These are phyloP conservation scores for Cutaneotrichosporon sp. DNA, from an alignment of 1,284 basidiomycete genomes.

Conservation along the genomic window DNA sequence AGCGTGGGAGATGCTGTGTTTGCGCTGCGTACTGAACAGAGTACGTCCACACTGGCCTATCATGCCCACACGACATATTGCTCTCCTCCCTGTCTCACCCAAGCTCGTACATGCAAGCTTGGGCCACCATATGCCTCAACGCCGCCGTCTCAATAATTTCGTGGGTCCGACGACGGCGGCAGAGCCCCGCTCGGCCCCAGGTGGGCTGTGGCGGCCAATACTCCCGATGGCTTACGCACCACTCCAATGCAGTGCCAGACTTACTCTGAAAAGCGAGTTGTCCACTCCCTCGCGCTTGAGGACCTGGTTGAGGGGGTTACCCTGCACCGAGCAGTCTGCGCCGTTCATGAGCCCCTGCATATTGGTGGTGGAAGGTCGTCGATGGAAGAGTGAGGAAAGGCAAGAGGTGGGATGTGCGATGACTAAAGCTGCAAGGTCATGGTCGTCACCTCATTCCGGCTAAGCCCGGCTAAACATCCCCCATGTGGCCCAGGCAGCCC, in stretches of 20 bases:
- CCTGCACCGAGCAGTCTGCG: slow-evolving; percentile 77
- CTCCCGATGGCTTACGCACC: background rate
- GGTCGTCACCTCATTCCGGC: too few species aligned
- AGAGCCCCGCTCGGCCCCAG: background rate
- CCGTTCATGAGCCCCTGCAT: slow-evolving; percentile 69
- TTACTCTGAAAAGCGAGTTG: slow-evolving; percentile 59
- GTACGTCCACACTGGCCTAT: background rate
- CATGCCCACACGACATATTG: too few species aligned
- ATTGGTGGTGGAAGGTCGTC: background rate
- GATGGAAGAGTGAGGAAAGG: too few species aligned
- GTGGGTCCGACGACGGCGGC: background rate
- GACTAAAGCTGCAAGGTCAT: too few species aligned
- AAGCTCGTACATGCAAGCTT: too few species aligned
- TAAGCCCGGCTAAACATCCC: too few species aligned
- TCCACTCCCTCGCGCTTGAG: slow-evolving; percentile 89
- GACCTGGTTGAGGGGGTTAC: slow-evolving; percentile 84
- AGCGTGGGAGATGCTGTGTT: background rate
- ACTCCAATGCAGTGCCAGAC: slow-evolving; percentile 15
- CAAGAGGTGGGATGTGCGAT: too few species aligned
- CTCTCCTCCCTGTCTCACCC: too few species aligned
- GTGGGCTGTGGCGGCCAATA: background rate
- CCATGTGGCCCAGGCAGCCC: too few species aligned
- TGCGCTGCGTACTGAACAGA: background rate
- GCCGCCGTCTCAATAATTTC: background rate
- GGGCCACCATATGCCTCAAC: background rate